phyloP scores from a whole-genome alignment of 805 yeast genomes.

The Candida insectorum region DNA sequence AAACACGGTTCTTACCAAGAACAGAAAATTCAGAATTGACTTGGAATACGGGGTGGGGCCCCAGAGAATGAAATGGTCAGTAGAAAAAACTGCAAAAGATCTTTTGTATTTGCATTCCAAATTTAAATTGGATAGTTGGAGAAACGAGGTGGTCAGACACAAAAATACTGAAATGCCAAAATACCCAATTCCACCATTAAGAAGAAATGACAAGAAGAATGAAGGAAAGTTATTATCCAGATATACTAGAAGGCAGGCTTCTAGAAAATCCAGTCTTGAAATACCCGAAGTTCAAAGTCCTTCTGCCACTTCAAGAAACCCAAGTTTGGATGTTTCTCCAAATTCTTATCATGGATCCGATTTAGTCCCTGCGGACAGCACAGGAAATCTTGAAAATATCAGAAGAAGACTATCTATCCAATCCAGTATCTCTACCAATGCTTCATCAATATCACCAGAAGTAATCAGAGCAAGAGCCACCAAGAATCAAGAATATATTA shows the following conservation, averaged over 20 bases:
- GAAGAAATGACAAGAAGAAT: slow-evolving; percentile 9
- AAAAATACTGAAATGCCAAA: slow-evolving; percentile 43
- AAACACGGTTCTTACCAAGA: slow-evolving; percentile 34
- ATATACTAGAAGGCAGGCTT: slow-evolving; percentile 3
- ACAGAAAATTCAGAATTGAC: slow-evolving; percentile 57
- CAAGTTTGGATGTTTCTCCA: not conserved
- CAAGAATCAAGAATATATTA: slow-evolving; percentile 37
- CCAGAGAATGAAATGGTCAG: slow-evolving; percentile 74
- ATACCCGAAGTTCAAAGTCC: not conserved
- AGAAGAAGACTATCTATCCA: slow-evolving; percentile 28
- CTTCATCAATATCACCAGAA: slow-evolving; percentile 25
- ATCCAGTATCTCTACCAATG: slow-evolving; percentile 17
- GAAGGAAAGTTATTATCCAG: slow-evolving; percentile 2
- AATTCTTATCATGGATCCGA: slow-evolving; percentile 6
- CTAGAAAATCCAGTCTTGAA: no score
- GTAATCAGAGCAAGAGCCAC: slow-evolving; percentile 19
- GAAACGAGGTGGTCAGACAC: slow-evolving; percentile 27
- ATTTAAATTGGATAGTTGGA: slow-evolving; percentile 49
- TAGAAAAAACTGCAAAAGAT: slow-evolving; percentile 70
- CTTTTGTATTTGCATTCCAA: slow-evolving; percentile 67
- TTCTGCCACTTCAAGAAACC: not conserved
- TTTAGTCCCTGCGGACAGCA: slow-evolving; percentile 8
- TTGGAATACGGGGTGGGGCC: slow-evolving; percentile 89
- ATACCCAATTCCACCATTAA: slow-evolving; percentile 40
- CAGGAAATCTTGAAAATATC: slow-evolving; percentile 24